Percentiles rank a stretch among this genome's conserved stretches.
phyloP scores from a whole-genome alignment of 2,329 filamentous ascomycete genomes.

The Dactylella cylindrospora region DNA sequence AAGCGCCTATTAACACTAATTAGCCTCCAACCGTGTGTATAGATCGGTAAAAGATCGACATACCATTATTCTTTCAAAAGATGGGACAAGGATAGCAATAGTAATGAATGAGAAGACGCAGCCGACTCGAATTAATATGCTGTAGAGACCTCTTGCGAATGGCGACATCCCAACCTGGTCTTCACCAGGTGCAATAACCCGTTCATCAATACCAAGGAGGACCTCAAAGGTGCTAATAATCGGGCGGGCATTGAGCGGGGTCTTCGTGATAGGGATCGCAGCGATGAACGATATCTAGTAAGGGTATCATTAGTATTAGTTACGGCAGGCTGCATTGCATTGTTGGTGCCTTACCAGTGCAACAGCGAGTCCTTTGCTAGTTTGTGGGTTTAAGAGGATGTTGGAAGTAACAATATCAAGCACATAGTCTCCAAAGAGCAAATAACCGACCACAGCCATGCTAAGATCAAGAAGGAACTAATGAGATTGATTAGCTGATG shows the following conservation, averaged over 20 bases:
- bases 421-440: constrained; percentile 94
- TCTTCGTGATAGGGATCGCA: constrained; percentile 92
- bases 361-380: constrained; percentile 66
- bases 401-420: constrained; percentile 70
- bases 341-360: constrained; percentile 60
- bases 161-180: constrained; percentile 47
- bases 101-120: constrained; percentile 71
- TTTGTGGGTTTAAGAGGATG: constrained; percentile 61
- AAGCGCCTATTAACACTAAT: constrained; percentile 56
- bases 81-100: constrained; percentile 72
- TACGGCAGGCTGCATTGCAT: neutral
- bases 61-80: constrained; percentile 84
- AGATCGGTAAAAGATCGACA: neutral
- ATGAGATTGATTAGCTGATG: constrained; percentile 26
- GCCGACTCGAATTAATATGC: constrained; percentile 54
- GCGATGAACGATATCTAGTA: constrained; percentile 75
- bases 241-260: constrained; percentile 85
- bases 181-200: constrained; percentile 51
- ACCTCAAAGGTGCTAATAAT: constrained; percentile 84
- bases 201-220: constrained; percentile 69
- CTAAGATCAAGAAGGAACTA: constrained; percentile 76
- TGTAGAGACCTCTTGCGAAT: constrained; percentile 42
- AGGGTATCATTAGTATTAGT: neutral
- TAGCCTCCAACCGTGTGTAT: neutral
- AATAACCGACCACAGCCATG: constrained; percentile 78